Conservation (phyloP, 139 green algal species). For the Chlorella sp. region DNA sequence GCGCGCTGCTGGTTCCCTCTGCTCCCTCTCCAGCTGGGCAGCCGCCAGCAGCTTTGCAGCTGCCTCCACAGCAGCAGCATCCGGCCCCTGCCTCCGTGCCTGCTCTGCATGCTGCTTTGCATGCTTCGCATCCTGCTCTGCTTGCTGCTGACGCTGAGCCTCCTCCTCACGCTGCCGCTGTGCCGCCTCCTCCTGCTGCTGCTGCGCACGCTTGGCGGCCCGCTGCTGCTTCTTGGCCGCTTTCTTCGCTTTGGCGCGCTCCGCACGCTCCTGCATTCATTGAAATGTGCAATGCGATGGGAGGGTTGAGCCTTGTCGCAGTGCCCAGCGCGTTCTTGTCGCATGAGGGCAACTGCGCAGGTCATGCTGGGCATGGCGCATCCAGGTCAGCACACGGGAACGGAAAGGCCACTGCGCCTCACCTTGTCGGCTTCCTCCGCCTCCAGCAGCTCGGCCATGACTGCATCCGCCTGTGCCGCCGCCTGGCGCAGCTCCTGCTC, state of each 20-base stretch:
- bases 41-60: not conserved
- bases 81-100: not conserved
- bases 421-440: slow-evolving; percentile 55
- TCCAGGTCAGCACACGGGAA: not conserved
- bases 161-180: slow-evolving; percentile 23
- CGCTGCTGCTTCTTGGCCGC: slow-evolving; percentile 33
- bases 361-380: no score
- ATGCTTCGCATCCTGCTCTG: not conserved
- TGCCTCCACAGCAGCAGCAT: not conserved
- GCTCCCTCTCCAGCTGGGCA: no score
- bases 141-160: not conserved
- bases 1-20: not conserved
- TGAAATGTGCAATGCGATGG: no score
- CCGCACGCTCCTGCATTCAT: slow-evolving; percentile 16
- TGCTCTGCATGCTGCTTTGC: not conserved
- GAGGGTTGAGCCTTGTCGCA: no score
- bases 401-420: no score
- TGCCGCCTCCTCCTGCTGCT: slow-evolving; percentile 7
- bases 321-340: no score
- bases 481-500: slow-evolving; percentile 27
- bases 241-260: slow-evolving; percentile 36
- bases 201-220: slow-evolving; percentile 28
- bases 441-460: slow-evolving; percentile 56
- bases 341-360: not conserved
- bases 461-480: slow-evolving; percentile 43